Percentiles rank a stretch among this genome's conserved stretches.
Evolutionary conservation across 768 basidiomycete genomes (phyloP).

Genomic region (Phanerodontia chrysosporium): DNA sequence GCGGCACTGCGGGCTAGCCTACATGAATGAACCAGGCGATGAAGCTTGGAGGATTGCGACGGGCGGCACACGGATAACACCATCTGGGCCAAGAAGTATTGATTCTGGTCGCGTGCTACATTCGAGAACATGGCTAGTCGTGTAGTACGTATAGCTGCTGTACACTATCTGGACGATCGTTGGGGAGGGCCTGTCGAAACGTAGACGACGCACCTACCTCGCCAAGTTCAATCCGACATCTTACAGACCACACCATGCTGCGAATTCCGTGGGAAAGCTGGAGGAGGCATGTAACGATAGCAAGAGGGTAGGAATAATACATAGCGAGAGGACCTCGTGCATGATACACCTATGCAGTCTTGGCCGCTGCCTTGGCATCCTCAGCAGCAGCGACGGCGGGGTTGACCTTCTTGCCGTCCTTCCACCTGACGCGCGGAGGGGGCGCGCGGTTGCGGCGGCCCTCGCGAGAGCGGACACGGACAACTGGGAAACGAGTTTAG

Average conservation of each 20-base stretch:
- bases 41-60: too few relatives aligned
- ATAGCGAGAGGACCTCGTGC: neutral
- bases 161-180: too few relatives aligned
- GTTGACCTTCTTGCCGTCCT: slow-evolving; percentile 94
- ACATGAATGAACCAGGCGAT: too few relatives aligned
- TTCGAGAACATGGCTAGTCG: too few relatives aligned
- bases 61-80: too few relatives aligned
- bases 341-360: slow-evolving; percentile 42
- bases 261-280: neutral
- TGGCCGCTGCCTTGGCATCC: slow-evolving; percentile 67
- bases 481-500: slow-evolving; percentile 50
- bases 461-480: slow-evolving; percentile 95
- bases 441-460: slow-evolving; percentile 97
- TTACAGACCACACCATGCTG: neutral
- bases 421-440: slow-evolving; percentile 93
- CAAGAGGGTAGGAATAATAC: slow-evolving; percentile 2
- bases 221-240: neutral
- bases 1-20: too few relatives aligned
- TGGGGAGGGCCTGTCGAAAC: too few relatives aligned
- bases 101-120: too few relatives aligned
- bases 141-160: too few relatives aligned
- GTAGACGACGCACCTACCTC: neutral
- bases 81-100: too few relatives aligned
- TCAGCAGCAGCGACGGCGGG: slow-evolving; percentile 92
- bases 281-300: neutral